Evolutionary conservation across 2,329 filamentous ascomycete species (phyloP), one percentile per base, ranked within the genome.

Genomic region (Curvularia spicifera): DNA sequence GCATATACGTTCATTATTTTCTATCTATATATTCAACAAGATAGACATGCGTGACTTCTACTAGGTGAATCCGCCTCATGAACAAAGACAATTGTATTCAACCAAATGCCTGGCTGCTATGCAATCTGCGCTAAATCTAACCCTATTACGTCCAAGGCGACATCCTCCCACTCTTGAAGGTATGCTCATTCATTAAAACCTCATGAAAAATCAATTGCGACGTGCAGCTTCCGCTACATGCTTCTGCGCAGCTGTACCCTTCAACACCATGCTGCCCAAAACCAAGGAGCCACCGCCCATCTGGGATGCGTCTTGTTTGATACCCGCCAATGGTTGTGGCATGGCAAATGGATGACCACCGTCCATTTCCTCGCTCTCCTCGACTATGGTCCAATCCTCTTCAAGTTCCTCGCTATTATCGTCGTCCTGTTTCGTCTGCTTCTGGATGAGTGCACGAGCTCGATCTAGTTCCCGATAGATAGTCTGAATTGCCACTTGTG

Each of bases 381-480:
- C 92, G 20, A 97, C 85, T 77, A 97, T 92, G 0, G 93, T 97
- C 94, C 93, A 98, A 72, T 89, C 91, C 74, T 96, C 92, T 69
- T 91, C 88, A 60, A 90, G 89, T 12, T 89, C 87, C 31, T 88
- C 88, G 12, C 18, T 78, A 75, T 62, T 51, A 69, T 75, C 60
- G 76, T 78, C 57, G 26, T 72, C 72, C 4, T 65, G 68, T 49
- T 74, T 73, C 1, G 63, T 67, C 31, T 74, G 78, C 70, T 88
- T 85, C 76, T 90, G 91, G 74, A 97, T 90, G 44, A 98, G 82
- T 15, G 89, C 89, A 76, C 87, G 91, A 37, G 95, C 93, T 70
- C 97, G 97, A 73, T 98, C 95, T 55, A 98, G 84, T 74, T 98
- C 94, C 42, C 95, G 90, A 74, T 98, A 99, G 56, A 99, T 91